Percentiles rank a stretch among this genome's conserved stretches.
Evolutionary conservation across 2,329 filamentous ascomycete genomes (phyloP).

Genomic region (Cadophora luteo-olivacea): DNA sequence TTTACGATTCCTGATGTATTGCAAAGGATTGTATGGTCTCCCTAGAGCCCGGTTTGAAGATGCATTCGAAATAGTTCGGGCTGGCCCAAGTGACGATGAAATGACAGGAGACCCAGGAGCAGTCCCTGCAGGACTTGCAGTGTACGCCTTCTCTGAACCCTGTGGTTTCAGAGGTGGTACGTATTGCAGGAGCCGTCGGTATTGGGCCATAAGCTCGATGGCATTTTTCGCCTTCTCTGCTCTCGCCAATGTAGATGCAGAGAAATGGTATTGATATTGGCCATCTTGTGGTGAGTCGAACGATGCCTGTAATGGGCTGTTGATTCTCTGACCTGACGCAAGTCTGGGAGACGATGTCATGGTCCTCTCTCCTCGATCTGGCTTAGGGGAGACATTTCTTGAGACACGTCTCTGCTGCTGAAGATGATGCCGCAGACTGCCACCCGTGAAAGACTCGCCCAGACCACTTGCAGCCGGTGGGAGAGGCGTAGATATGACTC

Average conservation of each 20-base stretch:
- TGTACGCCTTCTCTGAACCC: slow-evolving; percentile 46
- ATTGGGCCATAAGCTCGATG: slow-evolving; percentile 85
- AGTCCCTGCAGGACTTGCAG: slow-evolving; percentile 49
- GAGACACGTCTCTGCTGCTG: slow-evolving; percentile 72
- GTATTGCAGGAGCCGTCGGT: slow-evolving; percentile 78
- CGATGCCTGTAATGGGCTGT: slow-evolving; percentile 54
- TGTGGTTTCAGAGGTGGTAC: slow-evolving; percentile 73
- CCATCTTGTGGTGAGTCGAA: slow-evolving; percentile 54
- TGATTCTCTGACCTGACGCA: slow-evolving; percentile 49
- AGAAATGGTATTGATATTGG: slow-evolving; percentile 70
- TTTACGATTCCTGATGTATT: slow-evolving; percentile 90
- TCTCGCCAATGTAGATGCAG: slow-evolving; percentile 79
- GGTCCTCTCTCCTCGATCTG: slow-evolving; percentile 48
- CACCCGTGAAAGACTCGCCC: slow-evolving; percentile 57
- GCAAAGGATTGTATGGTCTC: slow-evolving; percentile 86
- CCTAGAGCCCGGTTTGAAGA: slow-evolving; percentile 52
- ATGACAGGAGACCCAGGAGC: slow-evolving; percentile 46
- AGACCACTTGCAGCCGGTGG: slow-evolving; percentile 49
- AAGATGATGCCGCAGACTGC: slow-evolving; percentile 71
- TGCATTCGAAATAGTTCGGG: slow-evolving; percentile 18
- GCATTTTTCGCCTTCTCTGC: slow-evolving; percentile 85
- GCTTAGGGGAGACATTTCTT: slow-evolving; percentile 65
- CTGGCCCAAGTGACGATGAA: slow-evolving; percentile 7
- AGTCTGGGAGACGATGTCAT: slow-evolving; percentile 48
- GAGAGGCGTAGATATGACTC: slow-evolving; percentile 56